Evolutionary conservation across 1,139 yeast species (phyloP).

Genomic region (Hyphopichia pseudoburtonii): DNA sequence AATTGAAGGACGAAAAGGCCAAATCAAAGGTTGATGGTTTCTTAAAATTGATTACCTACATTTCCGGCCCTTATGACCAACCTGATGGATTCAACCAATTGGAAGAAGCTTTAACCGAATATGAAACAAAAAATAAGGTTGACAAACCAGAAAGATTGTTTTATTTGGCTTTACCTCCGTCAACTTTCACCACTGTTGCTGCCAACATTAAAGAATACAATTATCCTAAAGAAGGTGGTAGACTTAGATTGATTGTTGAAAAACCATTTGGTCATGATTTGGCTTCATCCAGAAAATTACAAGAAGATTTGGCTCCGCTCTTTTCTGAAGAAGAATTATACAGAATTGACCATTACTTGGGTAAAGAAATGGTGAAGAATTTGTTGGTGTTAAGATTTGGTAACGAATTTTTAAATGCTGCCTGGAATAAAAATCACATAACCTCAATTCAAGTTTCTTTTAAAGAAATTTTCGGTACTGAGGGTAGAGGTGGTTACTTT

Average conservation of each 20-base stretch:
- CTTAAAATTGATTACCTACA: conserved; percentile 62
- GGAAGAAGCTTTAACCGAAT: conserved; percentile 52
- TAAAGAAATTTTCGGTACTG: conserved; percentile 97
- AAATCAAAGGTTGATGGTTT: conserved; percentile 58
- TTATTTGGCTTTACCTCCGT: conserved; percentile 94
- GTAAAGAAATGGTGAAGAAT: conserved; percentile 97
- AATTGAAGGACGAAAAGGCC: conserved; percentile 48
- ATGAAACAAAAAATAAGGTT: conserved; percentile 52
- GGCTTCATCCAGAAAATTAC: conserved; percentile 73
- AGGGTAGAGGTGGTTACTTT: conserved; percentile 98
- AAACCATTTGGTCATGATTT: conserved; percentile 97
- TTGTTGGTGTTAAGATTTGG: conserved; percentile 86
- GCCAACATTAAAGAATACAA: conserved; percentile 65
- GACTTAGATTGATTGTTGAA: conserved; percentile 84
- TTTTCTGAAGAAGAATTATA: conserved; percentile 89
- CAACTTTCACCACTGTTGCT: conserved; percentile 82
- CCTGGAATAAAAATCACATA: conserved; percentile 83
- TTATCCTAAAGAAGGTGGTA: conserved; percentile 62
- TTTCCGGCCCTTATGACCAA: conserved; percentile 76
- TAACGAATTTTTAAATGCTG: conserved; percentile 77
- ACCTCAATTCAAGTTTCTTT: conserved; percentile 82
- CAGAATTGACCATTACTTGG: conserved; percentile 96
- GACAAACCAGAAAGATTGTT: conserved; percentile 69
- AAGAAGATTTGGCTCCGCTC: conserved; percentile 73
- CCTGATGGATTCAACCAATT: conserved; percentile 69